A percentile compares a stretch with the other conserved stretches of the same genome.
phyloP scores from a whole-genome alignment of 306 rosid genomes.

The Casuarina equisetifolia region DNA sequence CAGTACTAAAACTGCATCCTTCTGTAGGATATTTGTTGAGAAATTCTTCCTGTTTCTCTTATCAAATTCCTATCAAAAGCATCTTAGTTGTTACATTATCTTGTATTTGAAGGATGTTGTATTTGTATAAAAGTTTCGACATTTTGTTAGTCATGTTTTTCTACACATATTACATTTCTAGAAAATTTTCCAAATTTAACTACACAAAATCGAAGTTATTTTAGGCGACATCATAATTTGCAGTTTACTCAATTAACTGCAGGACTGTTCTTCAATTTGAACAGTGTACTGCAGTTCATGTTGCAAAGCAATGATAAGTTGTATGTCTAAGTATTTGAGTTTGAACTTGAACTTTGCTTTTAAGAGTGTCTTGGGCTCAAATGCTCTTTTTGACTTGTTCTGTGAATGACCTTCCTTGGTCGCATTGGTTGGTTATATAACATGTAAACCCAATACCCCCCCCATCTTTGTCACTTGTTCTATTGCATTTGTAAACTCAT shows the following conservation, averaged over 20 bases:
- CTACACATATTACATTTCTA: not conserved
- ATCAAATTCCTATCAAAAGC: not conserved
- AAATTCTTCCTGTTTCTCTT: not conserved
- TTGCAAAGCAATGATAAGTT: not conserved
- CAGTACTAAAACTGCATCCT: not conserved
- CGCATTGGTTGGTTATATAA: not conserved
- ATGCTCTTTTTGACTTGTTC: conserved; percentile 2
- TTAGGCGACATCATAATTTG: not conserved
- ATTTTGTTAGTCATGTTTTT: not conserved
- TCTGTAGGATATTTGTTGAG: no score
- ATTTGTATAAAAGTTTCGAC: conserved; percentile 14
- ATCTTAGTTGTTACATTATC: conserved; percentile 1
- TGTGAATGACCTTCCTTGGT: not conserved
- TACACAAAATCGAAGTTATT: not conserved
- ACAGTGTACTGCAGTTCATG: not conserved
- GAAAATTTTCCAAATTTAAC: not conserved
- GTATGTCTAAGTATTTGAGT: not conserved
- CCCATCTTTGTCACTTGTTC: not conserved
- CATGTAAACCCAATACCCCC: no score
- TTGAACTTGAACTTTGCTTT: not conserved
- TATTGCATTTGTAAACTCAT: not conserved
- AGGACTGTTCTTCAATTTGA: not conserved
- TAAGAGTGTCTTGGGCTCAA: not conserved
- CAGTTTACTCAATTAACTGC: not conserved
- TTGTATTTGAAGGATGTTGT: not conserved